Evolutionary conservation across 441 rosid species (phyloP).

Genomic region (Croton setiger): DNA sequence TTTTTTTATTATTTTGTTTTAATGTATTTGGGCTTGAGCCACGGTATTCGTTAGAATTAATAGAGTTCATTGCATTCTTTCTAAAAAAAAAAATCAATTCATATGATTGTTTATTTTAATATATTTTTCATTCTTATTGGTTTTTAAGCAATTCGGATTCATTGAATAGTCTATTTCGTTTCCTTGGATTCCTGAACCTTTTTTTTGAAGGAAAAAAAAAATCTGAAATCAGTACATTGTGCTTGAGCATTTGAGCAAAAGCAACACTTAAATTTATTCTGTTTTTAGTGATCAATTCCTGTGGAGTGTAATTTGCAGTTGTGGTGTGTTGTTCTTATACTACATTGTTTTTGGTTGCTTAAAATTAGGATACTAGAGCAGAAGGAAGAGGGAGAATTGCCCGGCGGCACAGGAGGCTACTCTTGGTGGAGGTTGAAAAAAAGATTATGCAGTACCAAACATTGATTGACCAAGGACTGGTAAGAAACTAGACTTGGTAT

Average conservation of each 20-base stretch:
- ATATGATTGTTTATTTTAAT: neutral
- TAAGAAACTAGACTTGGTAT: conserved; percentile 32
- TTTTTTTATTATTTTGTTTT: neutral
- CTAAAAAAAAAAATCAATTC: neutral
- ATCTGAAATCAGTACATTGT: neutral
- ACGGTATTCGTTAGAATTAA: neutral
- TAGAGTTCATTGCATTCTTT: neutral
- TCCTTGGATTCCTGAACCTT: neutral
- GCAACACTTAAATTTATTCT: neutral
- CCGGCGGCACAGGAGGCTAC: conserved; percentile 80
- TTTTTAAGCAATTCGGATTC: neutral
- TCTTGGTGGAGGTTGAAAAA: conserved; percentile 80
- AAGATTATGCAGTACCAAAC: conserved; percentile 73
- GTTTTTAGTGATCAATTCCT: neutral
- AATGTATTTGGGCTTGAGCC: neutral
- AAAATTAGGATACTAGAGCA: conserved; percentile 73
- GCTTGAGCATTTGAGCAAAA: neutral
- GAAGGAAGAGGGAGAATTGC: conserved; percentile 91
- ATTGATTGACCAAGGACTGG: conserved; percentile 73
- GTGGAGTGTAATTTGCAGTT: neutral
- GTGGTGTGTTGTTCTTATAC: neutral
- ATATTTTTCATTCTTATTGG: neutral
- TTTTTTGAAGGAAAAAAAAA: neutral
- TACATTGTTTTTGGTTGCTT: conserved; percentile 4
- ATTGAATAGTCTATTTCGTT: neutral